These are phyloP conservation scores for Bipolaris sorokiniana DNA, from an alignment of 2,329 filamentous ascomycete genomes.

Conservation along the genomic window DNA sequence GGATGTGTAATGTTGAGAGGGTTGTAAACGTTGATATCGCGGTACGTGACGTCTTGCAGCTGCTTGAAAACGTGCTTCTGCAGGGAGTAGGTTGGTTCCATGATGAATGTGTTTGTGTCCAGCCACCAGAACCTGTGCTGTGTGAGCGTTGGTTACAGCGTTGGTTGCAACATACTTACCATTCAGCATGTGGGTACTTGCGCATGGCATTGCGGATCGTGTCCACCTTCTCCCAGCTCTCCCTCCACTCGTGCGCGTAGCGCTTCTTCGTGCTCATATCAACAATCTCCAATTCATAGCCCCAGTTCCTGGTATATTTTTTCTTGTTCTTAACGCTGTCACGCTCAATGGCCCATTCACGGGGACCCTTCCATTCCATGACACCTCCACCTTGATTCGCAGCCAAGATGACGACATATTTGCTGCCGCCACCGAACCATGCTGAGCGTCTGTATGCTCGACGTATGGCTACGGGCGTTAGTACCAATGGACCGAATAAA, in stretches of 20 bases:
- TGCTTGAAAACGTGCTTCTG: constrained; percentile 89
- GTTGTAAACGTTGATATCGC: constrained; percentile 96
- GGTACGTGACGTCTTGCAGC: constrained; percentile 76
- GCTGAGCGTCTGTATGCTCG: constrained; percentile 72
- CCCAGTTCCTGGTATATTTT: constrained; percentile 84
- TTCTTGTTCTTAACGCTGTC: constrained; percentile 96
- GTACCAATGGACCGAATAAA: background rate
- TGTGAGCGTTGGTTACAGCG: constrained; percentile 32
- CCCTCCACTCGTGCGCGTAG: constrained; percentile 98
- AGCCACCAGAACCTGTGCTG: constrained; percentile 97
- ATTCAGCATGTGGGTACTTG: constrained; percentile 95
- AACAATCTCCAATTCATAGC: constrained; percentile 93
- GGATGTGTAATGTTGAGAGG: constrained; percentile 93
- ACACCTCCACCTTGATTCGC: constrained; percentile 96
- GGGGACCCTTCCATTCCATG: constrained; percentile 98
- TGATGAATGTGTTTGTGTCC: constrained; percentile 95
- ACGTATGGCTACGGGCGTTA: constrained; percentile 58
- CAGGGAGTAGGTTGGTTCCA: constrained; percentile 91
- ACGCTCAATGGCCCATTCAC: constrained; percentile 97
- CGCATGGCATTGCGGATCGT: constrained; percentile 84
- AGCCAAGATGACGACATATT: constrained; percentile 90
- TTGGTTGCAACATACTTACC: constrained; percentile 64
- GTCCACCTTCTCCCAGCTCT: constrained; percentile 99
- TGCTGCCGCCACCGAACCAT: constrained; percentile 82
- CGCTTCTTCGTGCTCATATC: constrained; percentile 99